These are phyloP conservation scores for Daldinia concentrica DNA, from an alignment of 495 filamentous ascomycete species.

Conservation along the genomic window DNA sequence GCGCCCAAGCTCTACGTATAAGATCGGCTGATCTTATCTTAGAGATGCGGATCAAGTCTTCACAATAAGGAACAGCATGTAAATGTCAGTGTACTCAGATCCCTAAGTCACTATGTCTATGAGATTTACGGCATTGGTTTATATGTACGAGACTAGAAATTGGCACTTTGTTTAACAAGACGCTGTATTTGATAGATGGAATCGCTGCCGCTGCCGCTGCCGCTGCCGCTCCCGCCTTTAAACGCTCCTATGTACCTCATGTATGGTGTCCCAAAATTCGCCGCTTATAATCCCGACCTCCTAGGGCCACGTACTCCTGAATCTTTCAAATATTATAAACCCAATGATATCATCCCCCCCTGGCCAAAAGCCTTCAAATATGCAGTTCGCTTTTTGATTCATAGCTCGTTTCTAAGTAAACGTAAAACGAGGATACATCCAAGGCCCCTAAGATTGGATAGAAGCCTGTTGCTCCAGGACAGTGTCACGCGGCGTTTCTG, in stretches of 20 bases:
- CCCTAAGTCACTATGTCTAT: background rate
- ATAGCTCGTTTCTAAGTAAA: background rate
- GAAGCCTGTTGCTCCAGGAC: constrained; percentile 6
- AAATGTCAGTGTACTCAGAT: background rate
- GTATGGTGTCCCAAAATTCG: background rate
- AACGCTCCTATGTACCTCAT: constrained; percentile 1
- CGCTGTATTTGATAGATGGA: background rate
- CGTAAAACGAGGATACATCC: constrained; percentile 4
- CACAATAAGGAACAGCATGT: background rate
- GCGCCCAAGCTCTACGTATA: background rate
- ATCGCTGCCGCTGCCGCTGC: constrained; percentile 12
- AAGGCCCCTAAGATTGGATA: constrained; percentile 16
- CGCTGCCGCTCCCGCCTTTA: constrained; percentile 7
- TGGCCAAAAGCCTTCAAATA: background rate
- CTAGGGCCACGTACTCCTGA: background rate
- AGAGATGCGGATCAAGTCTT: background rate
- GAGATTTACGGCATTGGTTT: background rate
- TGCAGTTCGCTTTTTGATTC: background rate
- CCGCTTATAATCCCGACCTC: constrained; percentile 2
- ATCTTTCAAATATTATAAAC: constrained; percentile 2
- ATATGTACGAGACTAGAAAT: background rate
- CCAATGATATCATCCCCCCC: background rate
- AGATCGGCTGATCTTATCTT: background rate
- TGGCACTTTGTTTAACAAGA: background rate
- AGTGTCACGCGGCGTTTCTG: constrained; percentile 10